Evolutionary conservation across 75 land plant species (phyloP), one percentile per base, ranked within the genome.

Genomic region (Cryptomeria japonica): DNA sequence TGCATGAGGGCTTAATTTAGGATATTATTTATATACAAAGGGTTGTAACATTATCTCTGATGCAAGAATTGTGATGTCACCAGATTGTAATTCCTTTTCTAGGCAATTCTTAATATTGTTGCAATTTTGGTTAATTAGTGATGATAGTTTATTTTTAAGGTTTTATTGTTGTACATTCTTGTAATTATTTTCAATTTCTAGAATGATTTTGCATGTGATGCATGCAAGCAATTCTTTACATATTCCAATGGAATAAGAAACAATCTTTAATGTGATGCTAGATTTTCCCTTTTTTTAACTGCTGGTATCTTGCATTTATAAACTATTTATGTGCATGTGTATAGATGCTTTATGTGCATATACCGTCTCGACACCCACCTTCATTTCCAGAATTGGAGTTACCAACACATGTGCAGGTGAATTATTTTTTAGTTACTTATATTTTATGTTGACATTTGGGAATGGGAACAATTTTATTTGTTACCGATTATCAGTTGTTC

Each of bases 301-400:
- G 25, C 3, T 85, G 38, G 16, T 39, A 25, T n/a, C 34, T 22
- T 36, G 18, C 76, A 36, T 76, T 85, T 32, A 85, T 31, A 47
- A 58, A 55, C n/a, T 32, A 39, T 86, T 82, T 82, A 46, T 82
- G 32, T 82, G 49, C 84, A 46, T 82, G 11, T n/a, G 87, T 88
- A 75, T 91, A 97, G 97, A 93, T 94, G 84, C 90, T 98, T 64
- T 96, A 95, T 91, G 88, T 97, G 87, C 99, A 98, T 83, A 88
- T 98, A 83, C 97, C 99, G 88, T 91, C 96, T 77, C 94, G 93
- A 10, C 96, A 96, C 87, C 96, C 97, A 79, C 91, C 95, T 82
- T 93, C 96, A 77, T 97, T 92, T 87, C 95, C 99, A 72, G 99
- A 98, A 87, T 83, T 98, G 86, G 99, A 98, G 87, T 85, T 98